These are phyloP conservation scores for Trametes cingulata DNA, from an alignment of 768 basidiomycete species.

Conservation along the genomic window DNA sequence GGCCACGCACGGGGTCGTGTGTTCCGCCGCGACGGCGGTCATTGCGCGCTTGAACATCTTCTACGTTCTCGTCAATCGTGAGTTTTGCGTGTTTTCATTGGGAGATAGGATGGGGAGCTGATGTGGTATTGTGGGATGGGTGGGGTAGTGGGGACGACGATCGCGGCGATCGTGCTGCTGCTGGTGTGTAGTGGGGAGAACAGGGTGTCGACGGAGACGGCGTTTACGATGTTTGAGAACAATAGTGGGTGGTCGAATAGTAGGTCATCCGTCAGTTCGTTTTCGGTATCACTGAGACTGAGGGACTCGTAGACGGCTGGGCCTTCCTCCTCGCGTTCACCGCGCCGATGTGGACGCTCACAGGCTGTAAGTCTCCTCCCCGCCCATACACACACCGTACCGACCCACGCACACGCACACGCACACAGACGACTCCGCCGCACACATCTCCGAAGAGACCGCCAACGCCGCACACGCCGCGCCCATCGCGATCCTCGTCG, in stretches of 20 bases:
- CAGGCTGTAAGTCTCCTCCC: slow-evolving; percentile 55
- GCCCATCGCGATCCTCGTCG: slow-evolving; percentile 68
- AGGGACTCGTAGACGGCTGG: slow-evolving; percentile 56
- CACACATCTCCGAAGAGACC: slow-evolving; percentile 74
- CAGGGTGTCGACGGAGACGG: slow-evolving; percentile 62
- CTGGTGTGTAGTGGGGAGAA: slow-evolving; percentile 57
- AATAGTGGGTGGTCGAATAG: slow-evolving; percentile 68
- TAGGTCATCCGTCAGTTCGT: slow-evolving; percentile 34
- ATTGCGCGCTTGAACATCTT: slow-evolving; percentile 70
- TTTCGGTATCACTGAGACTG: neutral
- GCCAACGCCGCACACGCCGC: slow-evolving; percentile 63
- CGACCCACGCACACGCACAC: neutral
- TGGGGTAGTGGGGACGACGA: slow-evolving; percentile 58
- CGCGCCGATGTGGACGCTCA: slow-evolving; percentile 78
- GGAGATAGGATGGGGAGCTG: neutral
- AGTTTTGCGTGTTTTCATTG: slow-evolving; percentile 23
- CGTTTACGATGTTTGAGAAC: slow-evolving; percentile 71
- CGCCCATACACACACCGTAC: neutral
- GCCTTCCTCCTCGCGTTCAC: slow-evolving; percentile 74
- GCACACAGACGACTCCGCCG: slow-evolving; percentile 69
- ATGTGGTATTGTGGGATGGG: neutral
- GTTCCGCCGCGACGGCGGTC: slow-evolving; percentile 66
- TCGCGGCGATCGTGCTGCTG: slow-evolving; percentile 62
- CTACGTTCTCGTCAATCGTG: slow-evolving; percentile 67
- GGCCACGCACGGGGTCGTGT: slow-evolving; percentile 67